phyloP scores from a whole-genome alignment of 306 rosid species.

The Cucumis melo region DNA sequence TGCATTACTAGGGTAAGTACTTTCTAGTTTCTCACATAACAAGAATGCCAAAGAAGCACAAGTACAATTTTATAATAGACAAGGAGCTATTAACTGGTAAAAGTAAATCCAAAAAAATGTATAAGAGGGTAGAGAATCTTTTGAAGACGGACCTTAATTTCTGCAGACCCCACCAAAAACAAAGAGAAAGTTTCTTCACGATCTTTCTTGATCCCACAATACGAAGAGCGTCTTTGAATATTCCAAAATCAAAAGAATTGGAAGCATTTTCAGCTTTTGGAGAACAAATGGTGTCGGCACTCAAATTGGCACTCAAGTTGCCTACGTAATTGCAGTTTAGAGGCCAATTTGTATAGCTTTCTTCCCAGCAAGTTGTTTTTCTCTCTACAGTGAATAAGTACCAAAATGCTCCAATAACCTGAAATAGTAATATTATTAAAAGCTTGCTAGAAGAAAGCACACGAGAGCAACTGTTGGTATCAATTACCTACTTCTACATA shows the following conservation, averaged over 20 bases:
- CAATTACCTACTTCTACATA: background rate
- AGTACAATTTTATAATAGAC: background rate
- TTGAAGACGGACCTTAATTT: background rate
- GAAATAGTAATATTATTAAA: background rate
- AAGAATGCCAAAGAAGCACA: background rate
- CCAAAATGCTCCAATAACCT: conserved; percentile 19
- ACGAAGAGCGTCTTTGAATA: background rate
- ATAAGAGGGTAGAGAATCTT: background rate
- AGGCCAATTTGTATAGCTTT: background rate
- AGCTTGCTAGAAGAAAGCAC: background rate
- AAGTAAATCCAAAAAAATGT: background rate
- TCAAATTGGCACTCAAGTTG: background rate
- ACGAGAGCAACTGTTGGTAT: background rate
- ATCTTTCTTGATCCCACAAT: background rate
- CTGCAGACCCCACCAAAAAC: conserved; percentile 10
- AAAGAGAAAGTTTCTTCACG: background rate
- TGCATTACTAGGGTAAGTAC: background rate
- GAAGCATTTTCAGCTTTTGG: background rate
- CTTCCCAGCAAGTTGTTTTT: conserved; percentile 8
- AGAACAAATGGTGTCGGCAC: background rate
- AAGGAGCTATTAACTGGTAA: background rate
- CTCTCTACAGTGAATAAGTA: conserved; percentile 11
- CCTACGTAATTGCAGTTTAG: background rate
- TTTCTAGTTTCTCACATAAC: background rate
- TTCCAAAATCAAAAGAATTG: conserved; percentile 3